phyloP scores from a whole-genome alignment of 345 rosid species.

The Eucalyptus erythrocorys region DNA sequence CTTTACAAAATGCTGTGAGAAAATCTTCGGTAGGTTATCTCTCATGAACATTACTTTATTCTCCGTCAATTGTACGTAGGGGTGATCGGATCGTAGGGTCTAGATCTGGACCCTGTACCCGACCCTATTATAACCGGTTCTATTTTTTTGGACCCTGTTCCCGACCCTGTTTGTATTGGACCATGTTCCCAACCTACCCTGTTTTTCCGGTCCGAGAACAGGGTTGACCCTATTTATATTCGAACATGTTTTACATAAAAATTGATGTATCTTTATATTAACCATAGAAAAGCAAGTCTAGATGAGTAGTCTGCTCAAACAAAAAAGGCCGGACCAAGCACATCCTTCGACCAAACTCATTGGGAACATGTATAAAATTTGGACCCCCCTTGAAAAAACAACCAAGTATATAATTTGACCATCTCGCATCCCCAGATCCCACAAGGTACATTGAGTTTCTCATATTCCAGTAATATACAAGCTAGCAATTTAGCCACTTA shows the following conservation, averaged over 20 bases:
- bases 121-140: no score
- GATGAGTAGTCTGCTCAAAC: not conserved
- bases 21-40: not conserved
- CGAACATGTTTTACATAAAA: no score
- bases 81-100: slow-evolving; percentile 5
- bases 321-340: not conserved
- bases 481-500: no score
- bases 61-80: not conserved
- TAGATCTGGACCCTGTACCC: no score
- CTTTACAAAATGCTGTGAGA: not conserved
- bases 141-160: slow-evolving; percentile 1
- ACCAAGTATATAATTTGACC: not conserved
- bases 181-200: no score
- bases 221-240: no score
- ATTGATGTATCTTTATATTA: no score
- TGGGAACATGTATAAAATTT: not conserved
- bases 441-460: not conserved
- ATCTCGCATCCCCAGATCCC: not conserved
- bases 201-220: no score
- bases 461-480: slow-evolving; percentile 80
- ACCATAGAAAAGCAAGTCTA: not conserved
- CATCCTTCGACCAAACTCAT: not conserved
- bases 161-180: no score
- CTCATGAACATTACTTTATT: no score
- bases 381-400: not conserved